A percentile compares a stretch with the other conserved stretches of the same genome.
Conservation (phyloP, 371 early-diverging fungal genomes). For the Saksenaea oblongispora region DNA sequence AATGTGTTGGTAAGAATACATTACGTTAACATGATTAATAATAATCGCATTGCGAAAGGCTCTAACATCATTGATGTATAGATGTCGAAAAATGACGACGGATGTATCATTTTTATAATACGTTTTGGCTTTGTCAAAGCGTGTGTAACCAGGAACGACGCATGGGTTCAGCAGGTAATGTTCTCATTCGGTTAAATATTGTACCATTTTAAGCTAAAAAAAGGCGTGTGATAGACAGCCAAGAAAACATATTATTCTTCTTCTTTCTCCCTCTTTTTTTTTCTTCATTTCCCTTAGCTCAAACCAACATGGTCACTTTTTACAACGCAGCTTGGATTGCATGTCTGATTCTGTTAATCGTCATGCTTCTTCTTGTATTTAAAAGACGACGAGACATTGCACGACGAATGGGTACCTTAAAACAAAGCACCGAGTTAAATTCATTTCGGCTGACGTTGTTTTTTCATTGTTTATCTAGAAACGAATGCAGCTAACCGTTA, state of each 20-base stretch:
- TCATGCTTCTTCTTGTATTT: not conserved
- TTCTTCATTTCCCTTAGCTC: not conserved
- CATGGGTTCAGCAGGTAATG: too few species aligned
- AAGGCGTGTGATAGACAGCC: not conserved
- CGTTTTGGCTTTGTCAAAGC: too few species aligned
- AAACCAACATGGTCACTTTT: constrained; percentile 13
- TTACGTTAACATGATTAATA: too few species aligned
- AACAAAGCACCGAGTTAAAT: not conserved
- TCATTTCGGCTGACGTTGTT: not conserved
- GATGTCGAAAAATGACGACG: too few species aligned
- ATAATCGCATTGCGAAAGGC: too few species aligned
- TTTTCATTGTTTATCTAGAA: not conserved
- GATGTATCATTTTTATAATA: too few species aligned
- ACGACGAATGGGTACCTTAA: not conserved
- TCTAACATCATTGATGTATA: too few species aligned
- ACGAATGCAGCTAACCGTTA: not conserved
- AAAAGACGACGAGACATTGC: constrained; percentile 4
- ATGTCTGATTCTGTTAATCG: constrained; percentile 15
- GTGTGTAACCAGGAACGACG: too few species aligned
- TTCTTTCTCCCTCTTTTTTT: constrained; percentile 3
- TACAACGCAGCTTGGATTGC: constrained; percentile 22
- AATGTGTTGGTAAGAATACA: too few species aligned
- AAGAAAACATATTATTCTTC: not conserved
- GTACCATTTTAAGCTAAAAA: not conserved
- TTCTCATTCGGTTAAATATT: not conserved